Evolutionary conservation across 2,329 filamentous ascomycete genomes (phyloP), one percentile per base, ranked within the genome.

Genomic region (Talaromyces marneffei): DNA sequence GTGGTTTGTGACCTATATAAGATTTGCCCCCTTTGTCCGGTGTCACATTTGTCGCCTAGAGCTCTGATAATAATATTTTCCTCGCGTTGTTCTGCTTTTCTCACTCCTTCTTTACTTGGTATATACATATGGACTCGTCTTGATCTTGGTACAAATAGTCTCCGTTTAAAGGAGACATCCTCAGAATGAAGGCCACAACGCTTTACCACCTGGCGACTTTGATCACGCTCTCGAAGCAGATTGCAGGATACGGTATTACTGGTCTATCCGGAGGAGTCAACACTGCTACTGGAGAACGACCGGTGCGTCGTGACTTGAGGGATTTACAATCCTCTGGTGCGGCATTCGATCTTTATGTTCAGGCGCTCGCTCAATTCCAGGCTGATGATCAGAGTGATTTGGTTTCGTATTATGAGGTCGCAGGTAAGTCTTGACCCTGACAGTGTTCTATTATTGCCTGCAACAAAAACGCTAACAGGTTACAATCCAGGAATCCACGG

Each of bases 371-470:
- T 71, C 85, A 86, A 77, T 85, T 93, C 78, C 87, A 91, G 75
- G 82, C 80, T 64, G 84, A 84, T 61, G 78, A 86, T 65, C 87
- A 91, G 74, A 78, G 79, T 31, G 79, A 85, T 64, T 79, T 81
- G 60, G 79, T 88, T 39, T 93, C 90, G 42, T 94, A 86, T 79
- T 95, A 92, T 75, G 85, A 90, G 69, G 83, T 95, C 67, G 83
- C 88, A 63, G 89, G 91, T 90, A 73, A 14, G 3, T 25, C 1
- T 6, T 27, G 29, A 25, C 1, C 14, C 16, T 3, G 33, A 33
- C n/a, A n/a, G n/a, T n/a, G n/a, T n/a, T n/a, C n/a, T n/a, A n/a
- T n/a, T n/a, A n/a, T n/a, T n/a, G n/a, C n/a, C n/a, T n/a, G n/a
- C n/a, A n/a, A n/a, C n/a, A n/a, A n/a, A n/a, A 18, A 20, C 31